Evolutionary conservation across 129 eudicot species (phyloP), one percentile per base, ranked within the genome.

Genomic region (Chrysanthemum seticuspe): DNA sequence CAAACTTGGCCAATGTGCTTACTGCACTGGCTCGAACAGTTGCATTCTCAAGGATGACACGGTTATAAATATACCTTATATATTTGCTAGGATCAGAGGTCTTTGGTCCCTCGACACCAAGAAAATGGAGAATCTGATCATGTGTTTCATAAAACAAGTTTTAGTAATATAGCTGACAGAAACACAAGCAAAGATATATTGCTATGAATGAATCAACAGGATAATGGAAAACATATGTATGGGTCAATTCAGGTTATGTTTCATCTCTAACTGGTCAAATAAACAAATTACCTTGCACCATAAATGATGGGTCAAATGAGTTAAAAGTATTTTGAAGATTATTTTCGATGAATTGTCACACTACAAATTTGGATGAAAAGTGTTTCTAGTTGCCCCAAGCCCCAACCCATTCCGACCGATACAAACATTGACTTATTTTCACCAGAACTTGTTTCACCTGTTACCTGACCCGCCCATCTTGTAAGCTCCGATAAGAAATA

Each of bases 1-100:
- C 97, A 87, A 93, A 93, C 75, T 90, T 93, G 18, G 98, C 97
- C 82, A 93, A 82, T 29, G 98, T 93, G 75, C 92, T 86, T 55
- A 93, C 98, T 74, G 98, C 98, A 75, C 91, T 83, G 65, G 98
- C 98, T 27, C 98, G 85, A 57, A 93, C 97, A 72, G 98, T 89
- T 65, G 98, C 97, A 79, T 93, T 93, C 80, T 93, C 98, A 69
- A 93, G 96, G 68, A 93, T 93, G 75, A 93, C 92, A 8, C 98
- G 88, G 74, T 93, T 93, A 63, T 93, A 90, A 48, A 93, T 93
- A 80, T 93, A 93, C 21, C 98, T 85, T 65, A 93, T 93, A 76
- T 78, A 93, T 77, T 93, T 93, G 81, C 96, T 93, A 5, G 98
- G 98, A 80, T 93, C 98, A 15, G 90, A 69, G 2, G 98, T 90